Evolutionary conservation across 2,329 filamentous ascomycete genomes (phyloP).

Genomic region (Hypomyces rosellus): DNA sequence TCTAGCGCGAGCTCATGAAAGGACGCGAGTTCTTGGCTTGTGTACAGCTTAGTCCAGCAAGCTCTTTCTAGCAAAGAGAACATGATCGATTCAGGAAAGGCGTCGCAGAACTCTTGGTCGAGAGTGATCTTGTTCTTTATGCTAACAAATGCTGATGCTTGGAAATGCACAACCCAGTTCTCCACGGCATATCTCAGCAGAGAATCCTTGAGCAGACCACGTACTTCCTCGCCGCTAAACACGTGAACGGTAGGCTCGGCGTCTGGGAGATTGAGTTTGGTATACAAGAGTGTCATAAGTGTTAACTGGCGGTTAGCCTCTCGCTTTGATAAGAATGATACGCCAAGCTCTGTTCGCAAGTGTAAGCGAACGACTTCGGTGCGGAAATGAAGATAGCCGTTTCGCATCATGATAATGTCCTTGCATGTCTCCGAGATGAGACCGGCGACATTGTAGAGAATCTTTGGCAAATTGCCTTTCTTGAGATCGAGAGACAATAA

Average conservation of each 20-base stretch:
- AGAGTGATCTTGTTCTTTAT: slow-evolving; percentile 22
- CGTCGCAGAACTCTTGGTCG: slow-evolving; percentile 26
- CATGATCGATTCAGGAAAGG: slow-evolving; percentile 31
- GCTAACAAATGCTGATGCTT: slow-evolving; percentile 20
- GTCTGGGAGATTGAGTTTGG: slow-evolving; percentile 12
- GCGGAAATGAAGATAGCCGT: slow-evolving; percentile 31
- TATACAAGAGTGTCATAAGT: slow-evolving; percentile 29
- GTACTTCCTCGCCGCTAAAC: neutral
- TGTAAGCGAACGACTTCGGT: slow-evolving; percentile 27
- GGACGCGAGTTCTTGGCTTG: slow-evolving; percentile 18
- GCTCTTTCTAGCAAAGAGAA: slow-evolving; percentile 30
- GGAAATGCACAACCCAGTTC: slow-evolving; percentile 32
- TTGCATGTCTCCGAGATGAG: slow-evolving; percentile 16
- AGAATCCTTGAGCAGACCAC: slow-evolving; percentile 20
- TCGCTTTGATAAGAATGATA: slow-evolving; percentile 22
- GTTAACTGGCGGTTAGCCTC: slow-evolving; percentile 30
- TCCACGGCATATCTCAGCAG: slow-evolving; percentile 29
- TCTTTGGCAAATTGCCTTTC: neutral
- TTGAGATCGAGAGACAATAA: slow-evolving; percentile 25
- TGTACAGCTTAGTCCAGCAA: slow-evolving; percentile 22
- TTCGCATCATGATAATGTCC: slow-evolving; percentile 27
- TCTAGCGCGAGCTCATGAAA: slow-evolving; percentile 29
- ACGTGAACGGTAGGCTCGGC: too few relatives aligned
- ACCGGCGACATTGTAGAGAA: slow-evolving; percentile 12
- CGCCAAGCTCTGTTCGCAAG: slow-evolving; percentile 26